These are phyloP conservation scores for Skeletonema potamos DNA, from an alignment of 108 stramenopile genomes.

Conservation along the genomic window DNA sequence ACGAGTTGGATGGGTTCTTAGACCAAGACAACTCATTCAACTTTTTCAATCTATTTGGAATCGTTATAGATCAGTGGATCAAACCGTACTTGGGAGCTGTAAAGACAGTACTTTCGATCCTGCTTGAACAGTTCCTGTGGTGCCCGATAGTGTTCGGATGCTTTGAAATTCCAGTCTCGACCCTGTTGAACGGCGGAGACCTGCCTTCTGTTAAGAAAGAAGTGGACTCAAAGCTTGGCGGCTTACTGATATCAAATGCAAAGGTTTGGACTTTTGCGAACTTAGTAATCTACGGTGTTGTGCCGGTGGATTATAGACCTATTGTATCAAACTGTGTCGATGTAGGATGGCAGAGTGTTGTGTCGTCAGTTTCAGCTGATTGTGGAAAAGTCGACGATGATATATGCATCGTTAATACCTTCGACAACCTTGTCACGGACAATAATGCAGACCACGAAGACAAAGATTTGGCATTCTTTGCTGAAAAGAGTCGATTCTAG, in stretches of 20 bases:
- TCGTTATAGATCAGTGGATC: conserved; percentile 6
- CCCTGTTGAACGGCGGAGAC: conserved; percentile 38
- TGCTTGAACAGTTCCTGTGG: conserved; percentile 53
- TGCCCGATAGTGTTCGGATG: conserved; percentile 47
- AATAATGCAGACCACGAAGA: background rate
- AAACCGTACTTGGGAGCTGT: background rate
- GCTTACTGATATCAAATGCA: conserved; percentile 54
- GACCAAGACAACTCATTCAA: conserved; percentile 5
- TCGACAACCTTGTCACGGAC: background rate
- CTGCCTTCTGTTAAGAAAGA: conserved; percentile 36
- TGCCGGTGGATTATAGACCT: conserved; percentile 51
- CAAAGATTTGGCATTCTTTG: conserved; percentile 1
- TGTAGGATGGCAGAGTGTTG: conserved; percentile 53
- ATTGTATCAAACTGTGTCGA: conserved; percentile 27
- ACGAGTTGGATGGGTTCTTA: conserved; percentile 6
- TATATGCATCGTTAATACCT: background rate
- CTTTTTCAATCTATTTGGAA: conserved; percentile 7
- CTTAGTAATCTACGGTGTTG: conserved; percentile 45
- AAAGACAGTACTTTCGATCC: conserved; percentile 1
- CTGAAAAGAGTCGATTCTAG: conserved; percentile 3
- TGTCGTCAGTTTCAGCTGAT: conserved; percentile 33
- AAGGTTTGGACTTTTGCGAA: conserved; percentile 67
- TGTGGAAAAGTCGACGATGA: conserved; percentile 30
- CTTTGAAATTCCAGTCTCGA: conserved; percentile 61
- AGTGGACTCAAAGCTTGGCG: conserved; percentile 40